Evolutionary conservation across 108 stramenopile species (phyloP), one percentile per base, ranked within the genome.

Genomic region (Cyclotella sp.): DNA sequence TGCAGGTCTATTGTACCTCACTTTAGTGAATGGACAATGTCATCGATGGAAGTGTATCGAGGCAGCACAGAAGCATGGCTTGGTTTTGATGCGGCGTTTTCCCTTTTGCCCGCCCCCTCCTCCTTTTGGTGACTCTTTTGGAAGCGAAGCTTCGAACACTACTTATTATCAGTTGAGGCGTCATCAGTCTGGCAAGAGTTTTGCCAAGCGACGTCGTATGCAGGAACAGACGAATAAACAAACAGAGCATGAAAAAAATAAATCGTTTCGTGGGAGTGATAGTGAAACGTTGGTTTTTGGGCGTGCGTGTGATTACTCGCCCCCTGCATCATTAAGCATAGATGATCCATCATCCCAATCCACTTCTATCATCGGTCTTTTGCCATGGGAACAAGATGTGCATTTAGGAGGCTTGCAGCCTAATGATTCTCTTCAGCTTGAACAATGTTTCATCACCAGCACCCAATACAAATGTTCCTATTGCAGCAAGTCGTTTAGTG

Each of bases 131-230:
- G n/a, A 61, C 34, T 30, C 60, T 34, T 34, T 41, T 18, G 59
- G 45, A 24, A 34, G 12, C 16, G 15, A 24, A 34, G 45, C 8
- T 45, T 45, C 13, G 15, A 45, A 10, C 13, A 84, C 46, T 40
- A 70, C 78, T 19, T 81, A 77, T 64, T 92, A 95, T 70, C 82
- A 87, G 11, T 72, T 76, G 59, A 83, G 94, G 54, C 81, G 94
- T 28, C 94, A 95, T 82, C 94, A 95, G 79, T 89, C 86, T 26
- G 94, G 94, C 27, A 91, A 88, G 73, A 87, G 87, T 24, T 95
- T 95, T 86, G 87, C 84, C 42, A 80, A 76, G 34, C 82, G 93
- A 43, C 70, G 81, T 52, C 44, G 55, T 49, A 47, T 75, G 63
- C 73, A 70, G 12, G 15, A n/a, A 7, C 44, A 63, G 29, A 22